Evolutionary conservation across 352 stramenopile species (phyloP).

Genomic region (Phytophthora pisi): DNA sequence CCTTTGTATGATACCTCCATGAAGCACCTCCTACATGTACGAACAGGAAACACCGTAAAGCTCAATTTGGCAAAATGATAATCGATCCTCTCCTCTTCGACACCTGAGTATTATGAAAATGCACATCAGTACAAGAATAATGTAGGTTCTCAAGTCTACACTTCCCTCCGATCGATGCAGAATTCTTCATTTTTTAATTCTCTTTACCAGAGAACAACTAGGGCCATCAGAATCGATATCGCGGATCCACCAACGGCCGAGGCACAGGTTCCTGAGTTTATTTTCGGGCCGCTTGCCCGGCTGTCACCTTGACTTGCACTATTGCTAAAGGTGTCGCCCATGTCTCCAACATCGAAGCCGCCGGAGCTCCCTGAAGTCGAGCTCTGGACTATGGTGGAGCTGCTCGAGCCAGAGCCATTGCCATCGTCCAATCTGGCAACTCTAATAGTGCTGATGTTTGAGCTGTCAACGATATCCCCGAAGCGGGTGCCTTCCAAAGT

Average conservation of each 20-base stretch:
- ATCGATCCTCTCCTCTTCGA: no score
- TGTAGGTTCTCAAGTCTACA: no score
- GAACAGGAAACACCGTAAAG: no score
- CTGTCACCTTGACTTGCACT: background rate
- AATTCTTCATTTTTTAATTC: no score
- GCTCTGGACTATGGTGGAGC: background rate
- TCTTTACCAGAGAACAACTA: no score
- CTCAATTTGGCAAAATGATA: no score
- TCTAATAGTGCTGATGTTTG: background rate
- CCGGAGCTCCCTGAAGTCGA: conserved; percentile 4
- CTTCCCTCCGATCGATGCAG: no score
- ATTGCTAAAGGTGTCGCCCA: background rate
- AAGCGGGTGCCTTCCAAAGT: background rate
- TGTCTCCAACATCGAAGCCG: background rate
- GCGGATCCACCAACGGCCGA: background rate
- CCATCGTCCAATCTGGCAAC: background rate
- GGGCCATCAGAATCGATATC: no score
- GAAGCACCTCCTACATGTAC: no score
- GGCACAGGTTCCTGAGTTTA: background rate
- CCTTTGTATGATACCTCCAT: no score
- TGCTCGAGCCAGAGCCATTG: background rate
- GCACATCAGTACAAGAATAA: no score
- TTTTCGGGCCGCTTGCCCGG: background rate
- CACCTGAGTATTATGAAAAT: no score
- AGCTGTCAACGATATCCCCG: background rate